Evolutionary conservation across 768 basidiomycete species (phyloP).

Genomic region (Lactarius evosmus): DNA sequence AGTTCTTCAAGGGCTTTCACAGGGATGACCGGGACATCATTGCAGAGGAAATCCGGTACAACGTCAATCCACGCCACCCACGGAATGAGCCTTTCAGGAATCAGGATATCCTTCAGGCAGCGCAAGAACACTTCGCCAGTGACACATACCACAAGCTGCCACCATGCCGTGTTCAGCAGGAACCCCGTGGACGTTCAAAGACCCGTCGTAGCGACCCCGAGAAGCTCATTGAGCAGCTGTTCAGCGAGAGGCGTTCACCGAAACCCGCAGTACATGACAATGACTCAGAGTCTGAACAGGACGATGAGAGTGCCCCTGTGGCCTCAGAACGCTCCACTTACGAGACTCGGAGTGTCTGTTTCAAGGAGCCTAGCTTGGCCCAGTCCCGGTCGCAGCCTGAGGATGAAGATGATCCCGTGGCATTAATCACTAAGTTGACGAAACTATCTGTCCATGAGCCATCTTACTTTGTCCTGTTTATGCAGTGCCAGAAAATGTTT

Average conservation of each 20-base stretch:
- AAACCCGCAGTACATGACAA: fast-evolving
- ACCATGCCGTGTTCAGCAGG: background rate
- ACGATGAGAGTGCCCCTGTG: no score
- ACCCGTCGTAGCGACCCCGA: no score
- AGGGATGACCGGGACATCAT: background rate
- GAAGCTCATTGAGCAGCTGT: no score
- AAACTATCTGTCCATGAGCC: background rate
- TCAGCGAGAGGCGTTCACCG: background rate
- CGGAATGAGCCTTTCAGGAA: background rate
- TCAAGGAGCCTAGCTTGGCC: background rate
- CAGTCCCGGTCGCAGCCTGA: background rate
- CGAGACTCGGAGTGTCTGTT: background rate
- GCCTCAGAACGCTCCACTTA: background rate
- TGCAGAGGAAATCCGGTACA: fast-evolving
- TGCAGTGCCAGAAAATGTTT: background rate
- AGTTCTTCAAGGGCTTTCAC: slow-evolving; percentile 2
- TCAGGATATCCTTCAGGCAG: no score
- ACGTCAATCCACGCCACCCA: background rate
- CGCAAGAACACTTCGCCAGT: background rate
- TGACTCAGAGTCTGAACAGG: no score
- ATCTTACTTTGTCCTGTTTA: background rate
- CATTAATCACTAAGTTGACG: background rate
- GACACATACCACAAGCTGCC: background rate
- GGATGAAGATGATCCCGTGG: background rate
- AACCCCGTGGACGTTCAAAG: no score